Conservation (phyloP, 169 alveolate genomes). For the Amoebophrya sp. region DNA sequence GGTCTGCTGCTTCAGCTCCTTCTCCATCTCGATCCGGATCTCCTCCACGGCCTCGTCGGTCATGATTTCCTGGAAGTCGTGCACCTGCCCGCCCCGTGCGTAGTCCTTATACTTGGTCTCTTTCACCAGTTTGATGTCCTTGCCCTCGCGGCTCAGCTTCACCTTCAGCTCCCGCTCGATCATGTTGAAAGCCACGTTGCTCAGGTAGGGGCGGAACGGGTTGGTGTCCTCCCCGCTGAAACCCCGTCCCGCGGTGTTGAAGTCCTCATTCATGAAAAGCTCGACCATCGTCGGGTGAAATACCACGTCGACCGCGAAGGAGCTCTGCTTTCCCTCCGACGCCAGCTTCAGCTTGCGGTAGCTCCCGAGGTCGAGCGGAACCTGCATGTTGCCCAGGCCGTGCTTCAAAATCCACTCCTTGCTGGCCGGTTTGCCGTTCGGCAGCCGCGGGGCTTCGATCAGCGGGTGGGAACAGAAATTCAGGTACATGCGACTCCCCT, state of each 20-base stretch:
- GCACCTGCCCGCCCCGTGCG: too few relatives aligned
- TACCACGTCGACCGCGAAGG: constrained; percentile 25
- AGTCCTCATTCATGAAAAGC: background rate
- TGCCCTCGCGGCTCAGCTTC: background rate
- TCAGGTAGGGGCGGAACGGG: background rate
- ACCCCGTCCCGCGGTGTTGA: too few relatives aligned
- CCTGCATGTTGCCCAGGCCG: constrained; percentile 36
- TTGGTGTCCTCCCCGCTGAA: background rate
- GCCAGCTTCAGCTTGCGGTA: constrained; percentile 27
- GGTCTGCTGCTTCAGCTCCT: background rate
- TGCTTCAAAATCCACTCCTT: constrained; percentile 7
- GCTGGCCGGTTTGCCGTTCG: background rate
- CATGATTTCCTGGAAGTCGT: too few relatives aligned
- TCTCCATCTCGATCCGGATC: background rate
- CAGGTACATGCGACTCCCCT: constrained; percentile 19
- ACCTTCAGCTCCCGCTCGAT: background rate
- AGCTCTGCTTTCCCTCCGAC: background rate
- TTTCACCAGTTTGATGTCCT: background rate
- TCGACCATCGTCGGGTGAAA: constrained; percentile 18
- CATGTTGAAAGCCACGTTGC: background rate
- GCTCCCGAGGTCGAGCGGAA: constrained; percentile 29
- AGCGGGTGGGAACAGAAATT: constrained; percentile 30
- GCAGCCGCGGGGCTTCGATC: constrained; percentile 33
- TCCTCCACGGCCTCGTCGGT: background rate
- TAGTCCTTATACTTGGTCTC: background rate